phyloP scores from a whole-genome alignment of 257 asterid genomes.

The Gynochthodes officinalis region DNA sequence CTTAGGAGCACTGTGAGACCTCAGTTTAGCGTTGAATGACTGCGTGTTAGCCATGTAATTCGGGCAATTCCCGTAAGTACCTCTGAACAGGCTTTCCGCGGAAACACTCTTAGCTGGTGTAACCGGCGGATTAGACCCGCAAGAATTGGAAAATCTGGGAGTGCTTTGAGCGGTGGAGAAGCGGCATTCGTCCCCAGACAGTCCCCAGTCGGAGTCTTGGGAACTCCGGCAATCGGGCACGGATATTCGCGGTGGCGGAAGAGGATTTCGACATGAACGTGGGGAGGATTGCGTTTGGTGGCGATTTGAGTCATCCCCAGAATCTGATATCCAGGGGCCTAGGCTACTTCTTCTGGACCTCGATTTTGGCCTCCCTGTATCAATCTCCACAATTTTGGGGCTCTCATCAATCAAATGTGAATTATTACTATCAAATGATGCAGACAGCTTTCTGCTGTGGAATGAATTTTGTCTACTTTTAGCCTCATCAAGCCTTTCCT shows the following conservation, averaged over 20 bases:
- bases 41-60: constrained; percentile 81
- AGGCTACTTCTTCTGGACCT: constrained; percentile 52
- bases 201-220: constrained; percentile 35
- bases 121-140: constrained; percentile 29
- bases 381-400: constrained; percentile 83
- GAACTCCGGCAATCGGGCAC: constrained; percentile 25
- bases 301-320: constrained; percentile 31
- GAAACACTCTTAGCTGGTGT: constrained; percentile 50
- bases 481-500: constrained; percentile 42
- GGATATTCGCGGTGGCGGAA: constrained; percentile 25
- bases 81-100: constrained; percentile 33
- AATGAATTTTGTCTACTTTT: constrained; percentile 30
- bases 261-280: constrained; percentile 20
- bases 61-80: constrained; percentile 28
- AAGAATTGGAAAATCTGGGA: constrained; percentile 45
- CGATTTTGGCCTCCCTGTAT: constrained; percentile 54
- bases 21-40: constrained; percentile 66
- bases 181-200: constrained; percentile 33
- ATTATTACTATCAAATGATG: constrained; percentile 39
- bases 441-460: constrained; percentile 48
- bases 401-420: constrained; percentile 40
- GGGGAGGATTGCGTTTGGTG: constrained; percentile 28
- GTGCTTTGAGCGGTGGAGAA: constrained; percentile 65
- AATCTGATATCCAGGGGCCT: constrained; percentile 24
- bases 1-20: constrained; percentile 82